Percentiles rank a stretch among this genome's conserved stretches.
phyloP scores from a whole-genome alignment of 1,139 yeast genomes.

The Pichia sp. region DNA sequence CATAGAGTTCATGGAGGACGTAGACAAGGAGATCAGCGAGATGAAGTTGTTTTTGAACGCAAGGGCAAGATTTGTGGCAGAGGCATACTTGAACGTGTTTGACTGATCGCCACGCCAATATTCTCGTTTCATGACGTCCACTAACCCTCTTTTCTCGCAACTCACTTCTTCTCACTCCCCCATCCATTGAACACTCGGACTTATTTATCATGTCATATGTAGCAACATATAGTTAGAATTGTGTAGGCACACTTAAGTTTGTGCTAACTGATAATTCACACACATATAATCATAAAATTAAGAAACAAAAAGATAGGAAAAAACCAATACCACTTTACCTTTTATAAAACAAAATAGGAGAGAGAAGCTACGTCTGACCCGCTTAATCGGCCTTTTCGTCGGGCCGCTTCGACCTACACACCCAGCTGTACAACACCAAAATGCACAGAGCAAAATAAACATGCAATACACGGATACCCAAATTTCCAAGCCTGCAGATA shows the following conservation, averaged over 20 bases:
- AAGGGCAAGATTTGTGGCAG: constrained; percentile 96
- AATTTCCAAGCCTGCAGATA: constrained; percentile 30
- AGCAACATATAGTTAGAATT: not conserved
- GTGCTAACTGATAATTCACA: not conserved
- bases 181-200: not conserved
- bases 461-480: constrained; percentile 3
- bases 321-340: too few species aligned
- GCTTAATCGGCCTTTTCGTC: not conserved
- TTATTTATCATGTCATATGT: not conserved
- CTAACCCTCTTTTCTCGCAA: not conserved
- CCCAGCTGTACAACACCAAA: constrained; percentile 1
- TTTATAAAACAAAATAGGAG: too few species aligned
- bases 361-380: too few species aligned
- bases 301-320: not conserved
- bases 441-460: constrained; percentile 2
- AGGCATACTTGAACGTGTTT: constrained; percentile 78
- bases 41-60: constrained; percentile 97
- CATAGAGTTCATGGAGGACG: constrained; percentile 98
- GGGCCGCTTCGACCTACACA: not conserved
- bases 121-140: too few species aligned
- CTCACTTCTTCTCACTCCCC: not conserved
- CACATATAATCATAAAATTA: too few species aligned
- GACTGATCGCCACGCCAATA: constrained; percentile 45
- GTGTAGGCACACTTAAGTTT: not conserved
- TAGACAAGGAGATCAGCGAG: constrained; percentile 96